Percentiles rank a stretch among this genome's conserved stretches.
phyloP scores from a whole-genome alignment of 345 rosid genomes.

The Murraya koenigii region DNA sequence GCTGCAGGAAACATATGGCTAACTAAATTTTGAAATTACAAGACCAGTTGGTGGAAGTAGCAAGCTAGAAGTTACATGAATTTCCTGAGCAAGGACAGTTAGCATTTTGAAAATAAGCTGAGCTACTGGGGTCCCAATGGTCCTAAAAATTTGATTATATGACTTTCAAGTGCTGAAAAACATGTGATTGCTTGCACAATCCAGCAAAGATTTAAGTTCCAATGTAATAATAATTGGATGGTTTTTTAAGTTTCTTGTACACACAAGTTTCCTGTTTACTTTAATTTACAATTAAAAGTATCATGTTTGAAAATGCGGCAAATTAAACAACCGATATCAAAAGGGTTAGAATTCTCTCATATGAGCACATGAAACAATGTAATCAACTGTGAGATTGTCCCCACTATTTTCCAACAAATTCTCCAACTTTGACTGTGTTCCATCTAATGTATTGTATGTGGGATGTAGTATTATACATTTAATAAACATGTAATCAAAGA shows the following conservation, averaged over 20 bases:
- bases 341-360: too few species aligned
- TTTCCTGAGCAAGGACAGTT: constrained; percentile 13
- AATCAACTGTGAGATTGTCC: constrained; percentile 20
- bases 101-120: constrained; percentile 5
- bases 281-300: background rate
- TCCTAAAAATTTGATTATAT: constrained; percentile 12
- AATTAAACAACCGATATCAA: background rate
- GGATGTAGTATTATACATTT: background rate
- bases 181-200: constrained; percentile 18
- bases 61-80: constrained; percentile 10
- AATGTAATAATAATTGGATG: constrained; percentile 7
- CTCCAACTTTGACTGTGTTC: background rate
- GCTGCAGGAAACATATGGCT: constrained; percentile 20
- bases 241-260: constrained; percentile 7
- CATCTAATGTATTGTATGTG: background rate
- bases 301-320: background rate
- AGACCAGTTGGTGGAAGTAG: constrained; percentile 37
- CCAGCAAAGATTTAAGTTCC: background rate
- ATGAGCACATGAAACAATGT: too few species aligned
- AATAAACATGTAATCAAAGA: background rate
- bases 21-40: constrained; percentile 32
- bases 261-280: background rate
- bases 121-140: constrained; percentile 17
- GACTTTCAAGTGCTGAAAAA: constrained; percentile 2
- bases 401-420: constrained; percentile 31